Evolutionary conservation across 257 asterid species (phyloP).

Genomic region (Cinchona pubescens): DNA sequence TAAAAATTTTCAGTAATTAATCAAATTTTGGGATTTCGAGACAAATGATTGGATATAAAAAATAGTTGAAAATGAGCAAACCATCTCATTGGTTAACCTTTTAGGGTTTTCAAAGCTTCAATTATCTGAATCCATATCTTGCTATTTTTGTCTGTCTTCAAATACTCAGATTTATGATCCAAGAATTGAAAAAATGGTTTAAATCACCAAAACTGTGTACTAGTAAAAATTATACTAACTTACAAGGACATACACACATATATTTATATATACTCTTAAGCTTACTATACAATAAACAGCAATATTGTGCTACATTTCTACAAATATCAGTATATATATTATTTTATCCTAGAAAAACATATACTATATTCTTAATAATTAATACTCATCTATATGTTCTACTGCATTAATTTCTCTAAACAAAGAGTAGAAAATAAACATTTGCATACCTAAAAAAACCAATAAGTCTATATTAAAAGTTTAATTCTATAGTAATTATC

Average conservation of each 20-base stretch:
- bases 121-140: background rate
- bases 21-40: background rate
- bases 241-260: background rate
- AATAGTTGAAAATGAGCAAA: background rate
- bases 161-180: background rate
- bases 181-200: too few species aligned
- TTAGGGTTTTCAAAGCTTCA: background rate
- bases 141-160: background rate
- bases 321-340: background rate
- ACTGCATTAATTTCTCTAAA: slow-evolving; percentile 13
- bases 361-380: background rate
- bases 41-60: background rate
- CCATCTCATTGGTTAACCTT: background rate
- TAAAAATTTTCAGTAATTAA: background rate
- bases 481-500: too few species aligned
- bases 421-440: slow-evolving; percentile 13
- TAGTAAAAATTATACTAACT: too few species aligned
- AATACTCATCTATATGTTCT: background rate
- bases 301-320: background rate
- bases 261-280: background rate
- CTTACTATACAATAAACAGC: slow-evolving; percentile 1
- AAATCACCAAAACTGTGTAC: too few species aligned
- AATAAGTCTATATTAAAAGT: too few species aligned
- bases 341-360: slow-evolving; percentile 2
- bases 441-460: slow-evolving; percentile 13